These are phyloP conservation scores for Cudoniella acicularis DNA, from an alignment of 495 filamentous ascomycete genomes.

Conservation along the genomic window DNA sequence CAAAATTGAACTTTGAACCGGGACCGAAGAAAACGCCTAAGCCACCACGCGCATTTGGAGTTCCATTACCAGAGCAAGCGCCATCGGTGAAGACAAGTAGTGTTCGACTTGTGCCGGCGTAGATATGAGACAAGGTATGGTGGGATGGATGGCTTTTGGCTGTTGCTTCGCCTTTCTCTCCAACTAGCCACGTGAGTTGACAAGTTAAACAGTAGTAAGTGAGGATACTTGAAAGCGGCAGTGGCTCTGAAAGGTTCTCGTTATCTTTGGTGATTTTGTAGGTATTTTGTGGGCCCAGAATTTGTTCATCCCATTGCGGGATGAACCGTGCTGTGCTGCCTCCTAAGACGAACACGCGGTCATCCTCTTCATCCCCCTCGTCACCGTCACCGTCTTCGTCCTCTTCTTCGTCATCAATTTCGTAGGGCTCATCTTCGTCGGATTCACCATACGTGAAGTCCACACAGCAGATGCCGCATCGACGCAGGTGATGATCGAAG, in stretches of 20 bases:
- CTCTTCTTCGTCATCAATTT: background rate
- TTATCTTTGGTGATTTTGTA: background rate
- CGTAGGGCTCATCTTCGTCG: background rate
- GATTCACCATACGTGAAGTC: background rate
- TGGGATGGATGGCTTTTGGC: background rate
- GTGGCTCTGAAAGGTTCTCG: background rate
- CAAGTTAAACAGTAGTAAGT: background rate
- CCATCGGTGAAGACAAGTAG: background rate
- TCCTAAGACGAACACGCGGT: background rate
- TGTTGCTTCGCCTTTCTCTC: background rate
- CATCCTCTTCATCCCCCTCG: background rate
- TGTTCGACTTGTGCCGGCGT: background rate
- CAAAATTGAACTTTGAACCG: background rate
- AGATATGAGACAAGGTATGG: background rate
- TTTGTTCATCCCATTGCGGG: background rate
- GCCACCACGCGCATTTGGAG: background rate
- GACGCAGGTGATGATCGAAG: background rate
- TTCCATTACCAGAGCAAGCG: background rate
- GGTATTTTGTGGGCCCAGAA: background rate
- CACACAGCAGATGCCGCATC: background rate
- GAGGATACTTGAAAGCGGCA: background rate
- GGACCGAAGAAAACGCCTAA: background rate
- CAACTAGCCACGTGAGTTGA: background rate
- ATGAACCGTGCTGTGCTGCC: background rate
- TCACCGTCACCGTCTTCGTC: background rate